Conservation (phyloP, 139 green algal genomes). For the Coelastrella sp. region DNA sequence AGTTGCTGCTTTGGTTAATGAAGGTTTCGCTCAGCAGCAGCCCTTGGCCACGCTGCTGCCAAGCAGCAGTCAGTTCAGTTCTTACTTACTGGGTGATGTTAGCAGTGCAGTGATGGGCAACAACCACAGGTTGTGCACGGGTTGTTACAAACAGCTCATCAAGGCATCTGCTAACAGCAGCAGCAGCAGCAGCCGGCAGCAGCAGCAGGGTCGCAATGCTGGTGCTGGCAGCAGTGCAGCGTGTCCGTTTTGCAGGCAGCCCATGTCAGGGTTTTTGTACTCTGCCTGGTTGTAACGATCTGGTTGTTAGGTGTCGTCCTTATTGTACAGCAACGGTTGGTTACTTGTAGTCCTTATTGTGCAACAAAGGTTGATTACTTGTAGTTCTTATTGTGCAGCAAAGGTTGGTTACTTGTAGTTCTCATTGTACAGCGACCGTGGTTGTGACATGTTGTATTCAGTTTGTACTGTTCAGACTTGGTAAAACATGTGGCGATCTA, state of each 20-base stretch:
- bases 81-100: too few relatives aligned
- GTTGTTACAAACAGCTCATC: background rate
- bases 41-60: background rate
- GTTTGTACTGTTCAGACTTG: too few relatives aligned
- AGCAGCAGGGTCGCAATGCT: background rate
- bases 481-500: too few relatives aligned
- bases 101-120: too few relatives aligned
- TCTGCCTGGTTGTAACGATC: background rate
- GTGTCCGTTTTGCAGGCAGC: background rate
- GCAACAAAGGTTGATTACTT: background rate
- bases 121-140: background rate
- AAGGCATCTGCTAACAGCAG: background rate
- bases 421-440: background rate
- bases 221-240: background rate
- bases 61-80: too few relatives aligned
- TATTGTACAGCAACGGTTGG: background rate
- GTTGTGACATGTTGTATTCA: too few relatives aligned
- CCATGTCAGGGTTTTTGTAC: constrained; percentile 10
- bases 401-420: background rate
- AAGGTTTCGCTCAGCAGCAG: constrained; percentile 21
- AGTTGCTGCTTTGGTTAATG: too few relatives aligned
- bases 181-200: constrained; percentile 20
- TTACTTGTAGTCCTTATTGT: background rate
- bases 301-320: background rate
- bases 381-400: background rate